phyloP scores from a whole-genome alignment of 805 yeast species.

The Nakazawaea peltata region DNA sequence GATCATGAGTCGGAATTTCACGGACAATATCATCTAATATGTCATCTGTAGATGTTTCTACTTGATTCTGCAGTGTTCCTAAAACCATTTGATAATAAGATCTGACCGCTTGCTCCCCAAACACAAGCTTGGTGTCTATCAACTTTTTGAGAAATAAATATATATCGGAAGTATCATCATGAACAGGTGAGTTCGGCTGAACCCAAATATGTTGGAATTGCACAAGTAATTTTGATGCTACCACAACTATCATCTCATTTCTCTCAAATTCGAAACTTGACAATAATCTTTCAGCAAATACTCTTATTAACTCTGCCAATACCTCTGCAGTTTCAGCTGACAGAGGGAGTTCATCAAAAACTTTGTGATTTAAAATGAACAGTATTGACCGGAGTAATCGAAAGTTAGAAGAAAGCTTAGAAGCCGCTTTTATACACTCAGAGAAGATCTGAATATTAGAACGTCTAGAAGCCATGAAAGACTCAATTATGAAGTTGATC shows the following conservation, averaged over 20 bases:
- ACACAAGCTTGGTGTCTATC: conserved; percentile 30
- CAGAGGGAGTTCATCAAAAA: too few relatives aligned
- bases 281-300: conserved; percentile 26
- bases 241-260: conserved; percentile 28
- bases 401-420: too few relatives aligned
- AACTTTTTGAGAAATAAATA: conserved; percentile 34
- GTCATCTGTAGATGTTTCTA: too few relatives aligned
- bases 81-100: not conserved
- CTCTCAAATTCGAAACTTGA: conserved; percentile 25
- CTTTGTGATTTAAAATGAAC: too few relatives aligned
- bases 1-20: too few relatives aligned
- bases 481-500: too few relatives aligned
- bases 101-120: conserved; percentile 22
- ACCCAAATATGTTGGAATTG: conserved; percentile 22
- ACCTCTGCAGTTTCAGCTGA: too few relatives aligned
- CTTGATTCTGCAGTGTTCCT: not conserved
- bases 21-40: too few relatives aligned
- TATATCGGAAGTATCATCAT: conserved; percentile 40
- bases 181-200: conserved; percentile 16
- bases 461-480: too few relatives aligned
- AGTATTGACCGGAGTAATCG: too few relatives aligned
- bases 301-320: conserved; percentile 16
- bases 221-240: conserved; percentile 23
- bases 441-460: too few relatives aligned
- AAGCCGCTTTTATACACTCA: too few relatives aligned